Evolutionary conservation across 192 early-diverging fungal species (phyloP).

Genomic region (Backusella liffmaniae): DNA sequence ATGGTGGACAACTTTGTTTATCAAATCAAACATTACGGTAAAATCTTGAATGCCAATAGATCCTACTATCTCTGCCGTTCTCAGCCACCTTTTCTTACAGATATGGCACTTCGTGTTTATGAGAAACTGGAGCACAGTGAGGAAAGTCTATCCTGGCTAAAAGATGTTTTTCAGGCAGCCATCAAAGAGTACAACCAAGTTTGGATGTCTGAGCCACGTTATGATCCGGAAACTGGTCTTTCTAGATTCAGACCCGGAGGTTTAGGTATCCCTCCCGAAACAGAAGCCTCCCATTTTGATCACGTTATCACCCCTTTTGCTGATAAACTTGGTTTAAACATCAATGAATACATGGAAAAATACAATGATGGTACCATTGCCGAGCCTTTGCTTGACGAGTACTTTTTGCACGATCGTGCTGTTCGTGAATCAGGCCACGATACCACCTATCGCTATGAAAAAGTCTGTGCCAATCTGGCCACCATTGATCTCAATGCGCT

Average conservation of each 20-base stretch:
- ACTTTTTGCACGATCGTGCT: slow-evolving; percentile 97
- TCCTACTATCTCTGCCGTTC: slow-evolving; percentile 96
- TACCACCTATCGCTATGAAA: slow-evolving; percentile 93
- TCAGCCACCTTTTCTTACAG: slow-evolving; percentile 98
- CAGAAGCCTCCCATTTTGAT: slow-evolving; percentile 89
- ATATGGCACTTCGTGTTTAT: slow-evolving; percentile 88
- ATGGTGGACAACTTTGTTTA: slow-evolving; percentile 99
- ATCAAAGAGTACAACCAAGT: slow-evolving; percentile 92
- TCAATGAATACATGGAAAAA: slow-evolving; percentile 70
- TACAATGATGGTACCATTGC: slow-evolving; percentile 69
- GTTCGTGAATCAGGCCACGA: slow-evolving; percentile 98
- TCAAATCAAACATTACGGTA: slow-evolving; percentile 97
- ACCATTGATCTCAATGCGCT: slow-evolving; percentile 93
- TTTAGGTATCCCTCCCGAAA: slow-evolving; percentile 96
- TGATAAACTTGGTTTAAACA: slow-evolving; percentile 53
- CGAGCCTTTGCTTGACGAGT: slow-evolving; percentile 87
- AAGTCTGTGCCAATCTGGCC: slow-evolving; percentile 85
- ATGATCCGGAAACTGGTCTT: slow-evolving; percentile 74
- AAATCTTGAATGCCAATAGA: slow-evolving; percentile 98
- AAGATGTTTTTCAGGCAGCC: slow-evolving; percentile 62
- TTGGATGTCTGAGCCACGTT: slow-evolving; percentile 83
- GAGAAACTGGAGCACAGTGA: slow-evolving; percentile 62
- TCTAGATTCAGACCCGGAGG: slow-evolving; percentile 87
- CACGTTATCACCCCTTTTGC: slow-evolving; percentile 86
- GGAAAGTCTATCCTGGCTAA: slow-evolving; percentile 59